Evolutionary conservation across 176 grass and related monocot genomes (phyloP), one percentile per base, ranked within the genome.

Genomic region (Pharus latifolius): DNA sequence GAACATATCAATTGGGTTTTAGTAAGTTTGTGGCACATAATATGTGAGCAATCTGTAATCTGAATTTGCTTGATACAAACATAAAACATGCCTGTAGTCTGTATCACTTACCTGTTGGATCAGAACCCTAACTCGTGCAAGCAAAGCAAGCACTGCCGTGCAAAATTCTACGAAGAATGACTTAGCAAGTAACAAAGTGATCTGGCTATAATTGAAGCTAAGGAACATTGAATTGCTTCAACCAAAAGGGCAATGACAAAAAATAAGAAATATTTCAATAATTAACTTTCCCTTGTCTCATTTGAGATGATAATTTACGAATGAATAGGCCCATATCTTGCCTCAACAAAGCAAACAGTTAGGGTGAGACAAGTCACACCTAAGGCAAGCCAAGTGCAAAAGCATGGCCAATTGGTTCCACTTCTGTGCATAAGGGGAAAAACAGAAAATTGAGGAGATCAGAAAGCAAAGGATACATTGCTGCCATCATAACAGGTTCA

Each of bases 121-220:
- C 53, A 99, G 75, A 19, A 82, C 82, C 65, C 87, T 80, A 58
- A 91, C 49, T 52, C 90, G 79, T 40, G 89, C 95, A 60, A 99
- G 90, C 58, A 99, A 84, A 64, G 90, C 80, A 10, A 99, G 59
- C 18, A 86, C 24, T 22, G 85, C 85, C 10, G 74, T 81, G 20
- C 74, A 94, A 65, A 94, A 77, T 52, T 88, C 87, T 20, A 83
- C 18, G 8, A 99, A 99, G 72, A 99, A 99, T 38, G 90, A 91
- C 82, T 84, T 94, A 69, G 87, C 95, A 66, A 99, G 84, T 64
- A 99, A 82, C 67, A 91, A 71, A 17, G 84, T 81, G 83, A 99
- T 91, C 82, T 99, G 84, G 48, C 95, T 99, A 54, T 55, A 60
- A 20, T 59, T 5, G 63, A 65, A 73, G n/a, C 83, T 54, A 94